Base-by-base conservation (phyloP, 805 yeast species). In the Metschnikowia picachoensis region DNA sequence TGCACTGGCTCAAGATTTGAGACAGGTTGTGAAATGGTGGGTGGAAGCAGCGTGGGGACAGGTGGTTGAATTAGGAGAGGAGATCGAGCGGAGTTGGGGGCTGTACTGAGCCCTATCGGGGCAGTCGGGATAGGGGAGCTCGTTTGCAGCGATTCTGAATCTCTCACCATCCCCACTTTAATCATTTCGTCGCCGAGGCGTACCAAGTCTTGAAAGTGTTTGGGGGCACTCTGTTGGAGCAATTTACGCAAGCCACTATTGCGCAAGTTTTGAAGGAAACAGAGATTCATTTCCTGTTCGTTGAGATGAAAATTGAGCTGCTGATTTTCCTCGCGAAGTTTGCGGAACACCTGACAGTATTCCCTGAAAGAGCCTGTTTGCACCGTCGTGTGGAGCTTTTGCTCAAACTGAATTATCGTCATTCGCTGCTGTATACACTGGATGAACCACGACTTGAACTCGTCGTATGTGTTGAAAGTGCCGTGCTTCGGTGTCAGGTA, bases 321-420 rank as follows among this genome's bases (percentile, higher is more conserved):
- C 33, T 44, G 43, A 17, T 39, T 44, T 25, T 44, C 47, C 27
- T 44, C 43, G 10, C 43, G 39, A 32, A 44, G 28, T 36, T 38
- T 44, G 28, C 39, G 35, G 30, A 44, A 44, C 13, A 30, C 33
- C 13, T 38, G 17, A 25, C 20, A 44, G 28, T 44, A 35, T 15
- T 38, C 47, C 2, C 33, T 39, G 36, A 44, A 44, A 5, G 20
- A 8, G 7, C 43, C 47, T 7, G 30, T 17, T 20, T 44, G 47
- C 8, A n/a, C 8, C 30, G 47, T 44, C 8, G 20, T 7, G n/a
- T 14, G 43, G 10, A 38, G 11, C 29, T 30, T 38, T 15, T 44
- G 27, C 13, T 32, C 35, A 30, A 44, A 39, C 30, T 34, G 39
- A 32, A 44, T 33, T 25, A 12, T 16, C 13, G 11, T 20, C 39